phyloP scores from a whole-genome alignment of 345 rosid species.

The Tarenaya hassleriana region DNA sequence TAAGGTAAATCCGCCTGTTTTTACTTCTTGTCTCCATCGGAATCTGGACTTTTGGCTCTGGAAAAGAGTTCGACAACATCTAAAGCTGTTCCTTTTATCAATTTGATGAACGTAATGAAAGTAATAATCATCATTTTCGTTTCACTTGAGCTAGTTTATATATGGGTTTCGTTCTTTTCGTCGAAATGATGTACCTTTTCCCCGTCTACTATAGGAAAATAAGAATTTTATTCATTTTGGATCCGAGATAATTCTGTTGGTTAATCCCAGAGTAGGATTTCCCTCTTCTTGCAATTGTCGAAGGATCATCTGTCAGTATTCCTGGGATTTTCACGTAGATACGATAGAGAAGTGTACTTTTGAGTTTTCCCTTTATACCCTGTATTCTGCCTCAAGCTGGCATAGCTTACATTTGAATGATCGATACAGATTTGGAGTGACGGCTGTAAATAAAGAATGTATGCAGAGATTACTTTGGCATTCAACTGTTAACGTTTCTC shows the following conservation, averaged over 20 bases:
- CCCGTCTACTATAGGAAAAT: background rate
- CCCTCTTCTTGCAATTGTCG: too few species aligned
- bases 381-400: too few species aligned
- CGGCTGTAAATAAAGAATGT: background rate
- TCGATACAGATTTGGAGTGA: background rate
- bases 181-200: background rate
- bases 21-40: too few species aligned
- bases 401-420: slow-evolving; percentile 2
- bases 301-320: too few species aligned
- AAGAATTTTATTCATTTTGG: slow-evolving; percentile 11
- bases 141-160: background rate
- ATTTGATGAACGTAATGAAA: too few species aligned
- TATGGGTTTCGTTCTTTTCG: background rate
- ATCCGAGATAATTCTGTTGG: background rate
- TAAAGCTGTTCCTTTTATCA: too few species aligned
- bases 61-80: too few species aligned
- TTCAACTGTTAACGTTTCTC: slow-evolving; percentile 6
- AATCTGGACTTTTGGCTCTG: background rate
- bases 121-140: background rate
- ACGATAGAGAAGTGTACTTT: background rate
- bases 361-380: too few species aligned
- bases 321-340: background rate
- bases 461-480: slow-evolving; percentile 9
- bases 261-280: background rate
- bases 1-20: slow-evolving; percentile 43